Base-by-base conservation (phyloP, 371 early-diverging fungal genomes). In the Syncephalastrum sp. region DNA sequence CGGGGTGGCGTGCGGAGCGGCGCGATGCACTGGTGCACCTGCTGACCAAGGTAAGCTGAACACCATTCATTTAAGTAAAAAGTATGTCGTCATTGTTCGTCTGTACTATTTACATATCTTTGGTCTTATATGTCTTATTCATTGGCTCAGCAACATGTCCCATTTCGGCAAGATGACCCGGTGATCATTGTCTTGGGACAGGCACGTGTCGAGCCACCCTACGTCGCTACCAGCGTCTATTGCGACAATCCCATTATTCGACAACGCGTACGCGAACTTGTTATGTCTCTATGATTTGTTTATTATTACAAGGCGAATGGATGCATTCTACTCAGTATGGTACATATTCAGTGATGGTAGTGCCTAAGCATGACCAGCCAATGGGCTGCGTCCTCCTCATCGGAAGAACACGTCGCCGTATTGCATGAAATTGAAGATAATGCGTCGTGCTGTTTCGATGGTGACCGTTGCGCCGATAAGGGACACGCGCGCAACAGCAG, bases 171-270 rank as follows among this genome's bases (percentile, higher is more conserved):
- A 19, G 60, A 78, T 33, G 79, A 81, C 59, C 58, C 72, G 54
- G 65, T 71, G 53, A 71, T 85, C 41, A 76, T 80, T 50, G 80
- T 85, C 56, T 65, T 81, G 72, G 74, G 73, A 47, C 68, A 75
- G 51, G 83, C 82, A 59, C 77, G 74, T 74, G 72, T 85, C 25
- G 69, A 68, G 53, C 76, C 83, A 23, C 85, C 85, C 14, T 85
- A 82, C 59, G 63, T 74, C 19, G 63, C 77, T 12, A 71, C 74
- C 10, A 74, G 79, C 53, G 74, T 85, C 21, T 57, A 65, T 23
- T 74, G 83, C 59, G 72, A 74, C 38, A 82, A 79, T 59, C 60
- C 48, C 14, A 69, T 85, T 23, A 70, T 85, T 46, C 72, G 72
- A 13, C 67, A 78, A 47, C 74, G 85, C 53, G 77, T 85, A 63